Base-by-base conservation (phyloP, 495 filamentous ascomycete species). In the Penicillium atrosanguineum region DNA sequence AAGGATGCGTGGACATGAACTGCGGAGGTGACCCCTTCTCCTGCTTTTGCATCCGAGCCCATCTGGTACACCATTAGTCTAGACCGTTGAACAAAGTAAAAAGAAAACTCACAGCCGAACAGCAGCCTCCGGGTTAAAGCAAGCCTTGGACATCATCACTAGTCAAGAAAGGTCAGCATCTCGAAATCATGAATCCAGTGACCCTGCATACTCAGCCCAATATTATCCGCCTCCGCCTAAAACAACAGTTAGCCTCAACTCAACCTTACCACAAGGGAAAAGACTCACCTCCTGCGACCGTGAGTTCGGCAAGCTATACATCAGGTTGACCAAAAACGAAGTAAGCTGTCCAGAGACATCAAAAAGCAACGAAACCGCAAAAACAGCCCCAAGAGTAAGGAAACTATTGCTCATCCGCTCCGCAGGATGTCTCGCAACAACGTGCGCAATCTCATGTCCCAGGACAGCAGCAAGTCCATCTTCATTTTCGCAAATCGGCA, bases 361-460 rank as follows among this genome's bases (percentile, higher is more conserved):
- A 14, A 85, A 69, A 1, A 78, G 66, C 45, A 82, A 53, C 0
- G 78, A 60, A 16, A 88, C 67, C 3, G 72, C 18, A n/a, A 79
- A 74, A 1, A 83, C 67, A 12, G 85, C 54, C 1, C 79, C 76
- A 5, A 83, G 65, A 7, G 83, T 67, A 20, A 87, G 64, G n/a
- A 87, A 69, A 16, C 72, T 73, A 48, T 81, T 76, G 49, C 82
- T 87, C 79, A 95, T 80, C 9, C 84, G 74, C 70, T 97, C 93
- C 2, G 79, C 88, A 0, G 81, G 71, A 60, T 97, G 93, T 36
- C 84, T 84, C 1, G 91, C 91, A 1, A 96, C 73, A 36, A 89
- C 89, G 64, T 97, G 93, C n/a, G 90, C 89, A 53, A 97, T 95
- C 73, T 97, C 93, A 66, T 97, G 93, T 6, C 89, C 90, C 7